Evolutionary conservation across 2,329 filamentous ascomycete species (phyloP).

Genomic region (Colletotrichum tamarilloi): DNA sequence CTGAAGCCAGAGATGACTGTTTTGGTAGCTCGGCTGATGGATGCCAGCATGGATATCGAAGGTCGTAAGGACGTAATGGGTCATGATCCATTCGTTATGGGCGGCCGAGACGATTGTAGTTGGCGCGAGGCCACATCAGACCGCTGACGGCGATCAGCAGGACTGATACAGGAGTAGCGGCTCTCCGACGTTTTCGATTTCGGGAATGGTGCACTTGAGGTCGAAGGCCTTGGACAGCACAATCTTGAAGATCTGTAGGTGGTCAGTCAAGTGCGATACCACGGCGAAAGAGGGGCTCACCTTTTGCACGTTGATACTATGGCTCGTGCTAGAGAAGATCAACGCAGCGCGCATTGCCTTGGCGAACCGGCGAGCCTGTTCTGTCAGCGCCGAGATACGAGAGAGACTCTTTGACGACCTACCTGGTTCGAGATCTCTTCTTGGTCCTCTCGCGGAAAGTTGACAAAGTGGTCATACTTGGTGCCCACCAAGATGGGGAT

Average conservation of each 20-base stretch:
- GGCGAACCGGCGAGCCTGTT: constrained; percentile 89
- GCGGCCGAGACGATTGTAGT: constrained; percentile 13
- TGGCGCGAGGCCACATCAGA: background rate
- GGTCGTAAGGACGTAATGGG: constrained; percentile 37
- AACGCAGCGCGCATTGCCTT: constrained; percentile 98
- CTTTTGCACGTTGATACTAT: constrained; percentile 99
- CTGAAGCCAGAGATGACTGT: background rate
- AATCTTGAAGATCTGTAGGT: constrained; percentile 94
- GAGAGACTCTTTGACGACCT: constrained; percentile 38
- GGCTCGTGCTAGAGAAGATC: constrained; percentile 98
- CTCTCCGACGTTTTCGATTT: constrained; percentile 98
- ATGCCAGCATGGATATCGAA: constrained; percentile 27
- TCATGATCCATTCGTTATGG: constrained; percentile 35
- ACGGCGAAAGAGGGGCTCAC: constrained; percentile 56
- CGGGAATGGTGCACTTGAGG: constrained; percentile 97
- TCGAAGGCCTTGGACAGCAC: constrained; percentile 99
- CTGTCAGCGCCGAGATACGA: background rate
- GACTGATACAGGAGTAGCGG: constrained; percentile 91
- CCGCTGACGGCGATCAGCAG: constrained; percentile 45
- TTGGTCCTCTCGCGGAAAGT: constrained; percentile 96
- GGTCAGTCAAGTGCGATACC: constrained; percentile 25
- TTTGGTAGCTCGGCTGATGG: constrained; percentile 25
- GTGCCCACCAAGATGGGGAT: constrained; percentile 97
- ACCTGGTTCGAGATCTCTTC: constrained; percentile 98
- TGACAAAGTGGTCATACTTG: constrained; percentile 99